Conservation (phyloP, 768 basidiomycete genomes). For the Suillus ampliporus region DNA sequence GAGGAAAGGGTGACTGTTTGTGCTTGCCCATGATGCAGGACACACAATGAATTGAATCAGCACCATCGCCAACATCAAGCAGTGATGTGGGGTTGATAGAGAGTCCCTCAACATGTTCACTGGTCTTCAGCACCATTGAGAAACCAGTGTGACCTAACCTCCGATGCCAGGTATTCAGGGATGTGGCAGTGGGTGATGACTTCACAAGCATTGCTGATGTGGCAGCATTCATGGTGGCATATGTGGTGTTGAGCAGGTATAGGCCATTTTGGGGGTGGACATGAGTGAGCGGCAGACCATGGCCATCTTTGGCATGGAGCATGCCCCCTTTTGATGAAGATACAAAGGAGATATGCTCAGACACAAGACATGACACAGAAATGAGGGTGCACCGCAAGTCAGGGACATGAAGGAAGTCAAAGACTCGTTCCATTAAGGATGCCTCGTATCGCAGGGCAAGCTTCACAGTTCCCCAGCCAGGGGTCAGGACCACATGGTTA, state of each 20-base stretch:
- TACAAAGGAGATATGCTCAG: neutral
- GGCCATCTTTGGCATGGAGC: neutral
- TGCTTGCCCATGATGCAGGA: slow-evolving; percentile 44
- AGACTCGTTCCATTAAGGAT: neutral
- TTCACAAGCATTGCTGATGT: neutral
- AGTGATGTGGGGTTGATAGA: neutral
- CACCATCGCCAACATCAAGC: neutral
- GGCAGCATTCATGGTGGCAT: neutral
- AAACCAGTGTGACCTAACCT: neutral
- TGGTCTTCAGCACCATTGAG: neutral
- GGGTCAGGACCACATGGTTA: neutral
- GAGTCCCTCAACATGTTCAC: neutral
- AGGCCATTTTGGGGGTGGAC: neutral
- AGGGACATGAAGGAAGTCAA: neutral
- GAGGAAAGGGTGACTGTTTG: slow-evolving; percentile 36
- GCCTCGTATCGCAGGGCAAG: neutral
- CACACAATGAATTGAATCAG: slow-evolving; percentile 29
- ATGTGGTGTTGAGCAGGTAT: neutral
- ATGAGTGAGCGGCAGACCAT: neutral
- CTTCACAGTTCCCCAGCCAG: neutral
- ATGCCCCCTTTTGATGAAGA: neutral
- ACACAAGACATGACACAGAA: neutral
- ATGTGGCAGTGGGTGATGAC: neutral
- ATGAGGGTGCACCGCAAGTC: neutral
- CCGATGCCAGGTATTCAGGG: neutral